Base-by-base conservation (phyloP, 192 early-diverging fungal genomes). In the Coemansia sp. region DNA sequence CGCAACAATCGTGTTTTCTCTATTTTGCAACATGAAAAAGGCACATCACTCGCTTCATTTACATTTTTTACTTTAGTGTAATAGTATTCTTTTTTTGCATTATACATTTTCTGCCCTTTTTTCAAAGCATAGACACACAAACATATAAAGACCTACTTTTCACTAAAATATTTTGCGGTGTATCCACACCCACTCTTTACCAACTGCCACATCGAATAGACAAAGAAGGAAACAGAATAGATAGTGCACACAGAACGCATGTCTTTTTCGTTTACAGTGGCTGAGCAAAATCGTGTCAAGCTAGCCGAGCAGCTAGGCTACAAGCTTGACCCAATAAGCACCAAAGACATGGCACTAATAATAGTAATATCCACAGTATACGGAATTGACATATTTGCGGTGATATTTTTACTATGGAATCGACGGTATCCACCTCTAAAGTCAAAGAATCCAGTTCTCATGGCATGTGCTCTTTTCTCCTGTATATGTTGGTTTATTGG, bases 401-500 rank as follows among this genome's bases (percentile, higher is more conserved):
- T 74, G 0, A 10, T 66, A 10, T 82, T 71, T 25, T 58, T 82
- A 52, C 56, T 82, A 2, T 61, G 54, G 48, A 74, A 82, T 52
- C 74, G 74, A 16, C 41, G 49, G 14, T 82, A 76, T 27, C 71
- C 80, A 47, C 74, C 80, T 7, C 38, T 82, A 8, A 82, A 82
- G 49, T 67, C 67, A 27, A 82, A 82, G 31, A 60, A 62, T 55
- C 74, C 74, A 1, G 6, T 64, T 1, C 34, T 82, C n/a, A 76
- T 82, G 74, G 74, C 62, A 0, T 52, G 56, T 0, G 71, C 70
- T 0, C 60, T 58, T 5, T 24, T 67, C 0, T 64, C 67, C 4
- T 69, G 74, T 38, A 56, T 73, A 5, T 77, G 61, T 47, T 82
- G 80, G 80, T 73, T 73, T 51, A 21, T 82, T 18, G 80, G 80